Evolutionary conservation across 2,329 filamentous ascomycete genomes (phyloP).

Genomic region (Aspergillus intermedius): DNA sequence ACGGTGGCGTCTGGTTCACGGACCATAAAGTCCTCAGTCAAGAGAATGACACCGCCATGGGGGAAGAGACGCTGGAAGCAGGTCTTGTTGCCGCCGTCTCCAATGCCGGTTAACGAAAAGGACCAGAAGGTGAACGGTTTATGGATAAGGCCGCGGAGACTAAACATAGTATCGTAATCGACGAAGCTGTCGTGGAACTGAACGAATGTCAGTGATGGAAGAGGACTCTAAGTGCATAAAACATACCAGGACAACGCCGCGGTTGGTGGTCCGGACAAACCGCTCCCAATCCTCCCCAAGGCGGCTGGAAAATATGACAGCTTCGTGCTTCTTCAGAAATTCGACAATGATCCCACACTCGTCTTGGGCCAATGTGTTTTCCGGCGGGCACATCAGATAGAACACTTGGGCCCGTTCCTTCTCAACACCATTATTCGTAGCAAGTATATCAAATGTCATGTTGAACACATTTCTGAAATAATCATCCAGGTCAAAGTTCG

Average conservation of each 20-base stretch:
- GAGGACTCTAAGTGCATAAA: not conserved
- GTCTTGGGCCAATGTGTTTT: constrained; percentile 7
- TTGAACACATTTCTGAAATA: constrained; percentile 13
- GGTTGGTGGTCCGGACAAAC: constrained; percentile 21
- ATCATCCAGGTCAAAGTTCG: constrained; percentile 5
- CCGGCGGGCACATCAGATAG: constrained; percentile 28
- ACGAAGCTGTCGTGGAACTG: constrained; percentile 34
- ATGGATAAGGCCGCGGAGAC: constrained; percentile 17
- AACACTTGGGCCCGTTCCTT: constrained; percentile 19
- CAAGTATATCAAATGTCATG: constrained; percentile 24
- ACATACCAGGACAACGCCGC: constrained; percentile 32
- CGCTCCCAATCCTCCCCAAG: constrained; percentile 29
- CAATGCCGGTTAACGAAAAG: constrained; percentile 24
- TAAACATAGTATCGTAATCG: constrained; percentile 22
- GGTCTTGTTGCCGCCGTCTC: constrained; percentile 13
- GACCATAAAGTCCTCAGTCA: constrained; percentile 37
- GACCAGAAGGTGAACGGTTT: constrained; percentile 29
- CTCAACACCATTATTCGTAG: constrained; percentile 11
- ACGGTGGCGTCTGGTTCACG: constrained; percentile 22
- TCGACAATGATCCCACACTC: constrained; percentile 22
- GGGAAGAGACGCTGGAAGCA: constrained; percentile 34
- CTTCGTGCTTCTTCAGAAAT: constrained; percentile 20
- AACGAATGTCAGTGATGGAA: constrained; percentile 5
- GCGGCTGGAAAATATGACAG: constrained; percentile 24
- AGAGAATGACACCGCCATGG: constrained; percentile 30